phyloP scores from a whole-genome alignment of 2,329 filamentous ascomycete genomes.

The Neopestalotiopsis sp. region DNA sequence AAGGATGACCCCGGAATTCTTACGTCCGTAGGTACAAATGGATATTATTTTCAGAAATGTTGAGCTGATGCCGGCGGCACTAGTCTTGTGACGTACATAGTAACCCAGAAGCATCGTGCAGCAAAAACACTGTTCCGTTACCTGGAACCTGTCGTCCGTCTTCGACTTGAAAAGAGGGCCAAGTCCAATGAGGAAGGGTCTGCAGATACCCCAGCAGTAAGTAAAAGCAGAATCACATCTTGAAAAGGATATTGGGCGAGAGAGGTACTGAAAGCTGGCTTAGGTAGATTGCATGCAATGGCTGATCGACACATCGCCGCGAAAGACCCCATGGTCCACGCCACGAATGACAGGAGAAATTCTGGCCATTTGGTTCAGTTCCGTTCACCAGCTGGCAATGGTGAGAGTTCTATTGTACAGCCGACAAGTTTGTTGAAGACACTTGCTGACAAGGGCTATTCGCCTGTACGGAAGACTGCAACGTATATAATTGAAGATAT shows the following conservation, averaged over 20 bases:
- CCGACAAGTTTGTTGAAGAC: not conserved
- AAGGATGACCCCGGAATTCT: not conserved
- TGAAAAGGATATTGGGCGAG: not conserved
- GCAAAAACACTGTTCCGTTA: conserved; percentile 7
- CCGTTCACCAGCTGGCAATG: conserved; percentile 1
- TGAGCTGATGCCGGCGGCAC: not conserved
- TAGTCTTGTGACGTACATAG: not conserved
- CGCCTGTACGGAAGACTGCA: not conserved
- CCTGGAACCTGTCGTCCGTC: not conserved
- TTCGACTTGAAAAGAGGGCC: not conserved
- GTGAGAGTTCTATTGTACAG: not conserved
- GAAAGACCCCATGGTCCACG: conserved; percentile 4
- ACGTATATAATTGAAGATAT: not conserved
- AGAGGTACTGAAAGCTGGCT: not conserved
- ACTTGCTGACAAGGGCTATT: not conserved
- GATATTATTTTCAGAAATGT: not conserved
- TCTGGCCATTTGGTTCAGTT: conserved; percentile 4
- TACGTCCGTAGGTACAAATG: not conserved
- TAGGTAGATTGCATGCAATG: conserved; percentile 10
- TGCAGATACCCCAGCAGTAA: not conserved
- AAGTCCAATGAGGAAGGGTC: not conserved
- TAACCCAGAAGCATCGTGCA: not conserved
- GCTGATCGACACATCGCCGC: conserved; percentile 5
- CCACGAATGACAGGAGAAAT: not conserved
- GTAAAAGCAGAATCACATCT: not conserved